Evolutionary conservation across 2,329 filamentous ascomycete genomes (phyloP), one percentile per base, ranked within the genome.

Genomic region (Laburnicola sp.): DNA sequence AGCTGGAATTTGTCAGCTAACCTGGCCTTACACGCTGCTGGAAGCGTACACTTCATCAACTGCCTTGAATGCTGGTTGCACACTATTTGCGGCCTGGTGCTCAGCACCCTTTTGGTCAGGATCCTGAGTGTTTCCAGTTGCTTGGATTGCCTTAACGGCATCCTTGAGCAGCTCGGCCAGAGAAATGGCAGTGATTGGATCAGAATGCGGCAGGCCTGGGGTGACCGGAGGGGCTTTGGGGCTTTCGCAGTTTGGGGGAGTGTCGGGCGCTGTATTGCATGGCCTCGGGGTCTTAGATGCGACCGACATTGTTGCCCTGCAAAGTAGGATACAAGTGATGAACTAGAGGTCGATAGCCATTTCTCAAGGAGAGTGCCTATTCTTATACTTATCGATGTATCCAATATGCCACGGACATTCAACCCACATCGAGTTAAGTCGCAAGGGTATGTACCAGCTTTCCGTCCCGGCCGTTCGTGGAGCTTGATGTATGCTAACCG

Each of bases 161-260:
- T 51, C 49, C 43, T 51, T 51, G 7, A 51, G 43, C 49, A 46
- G 49, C 49, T 47, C 27, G 21, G 49, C 49, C 38, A 51, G 31
- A 43, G 37, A 41, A 16, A 51, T 51, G 36, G 36, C 26, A 43
- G 42, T 47, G 36, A 51, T 42, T 51, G 36, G 43, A 47, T 51
- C 43, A 5, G 32, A 51, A 51, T 47, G 23, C 36, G 37, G 42
- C 26, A 51, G 49, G 31, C 36, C 36, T 47, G 22, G 28, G 37
- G 41, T 46, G 23, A 47, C 35, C 30, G 41, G 21, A 46, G 37
- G 38, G 11, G 40, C 32, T 35, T 35, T 5, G 4, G 32, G 32
- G 32, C 32, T 35, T 5, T 35, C 32, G 23, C 38, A 27, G 23
- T 27, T 26, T 27, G 38, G 38, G 23, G 38, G 38, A 41, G 38